These are phyloP conservation scores for Pestalotiopsis fici DNA, from an alignment of 2,329 filamentous ascomycete species.

Conservation along the genomic window DNA sequence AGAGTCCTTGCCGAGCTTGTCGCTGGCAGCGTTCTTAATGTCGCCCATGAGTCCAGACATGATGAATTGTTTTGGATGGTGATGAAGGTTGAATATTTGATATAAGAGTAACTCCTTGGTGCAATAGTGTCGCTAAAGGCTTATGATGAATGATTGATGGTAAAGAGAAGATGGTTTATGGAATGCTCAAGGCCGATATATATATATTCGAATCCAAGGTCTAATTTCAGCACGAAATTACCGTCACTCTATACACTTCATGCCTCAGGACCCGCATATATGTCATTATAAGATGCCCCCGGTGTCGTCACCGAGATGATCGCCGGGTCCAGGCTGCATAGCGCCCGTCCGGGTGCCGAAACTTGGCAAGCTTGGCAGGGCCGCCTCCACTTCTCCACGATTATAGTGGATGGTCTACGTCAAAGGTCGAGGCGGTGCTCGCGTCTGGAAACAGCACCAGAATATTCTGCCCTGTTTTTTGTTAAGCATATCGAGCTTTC, in stretches of 20 bases:
- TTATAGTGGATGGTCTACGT: neutral
- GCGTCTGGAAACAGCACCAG: neutral
- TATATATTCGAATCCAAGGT: neutral
- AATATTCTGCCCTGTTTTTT: neutral
- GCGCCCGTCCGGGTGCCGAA: neutral
- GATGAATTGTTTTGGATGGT: neutral
- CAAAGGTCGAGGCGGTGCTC: neutral
- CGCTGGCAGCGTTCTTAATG: slow-evolving; percentile 3
- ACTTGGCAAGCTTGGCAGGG: slow-evolving; percentile 5
- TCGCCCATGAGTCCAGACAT: slow-evolving; percentile 7
- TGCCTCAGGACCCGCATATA: neutral
- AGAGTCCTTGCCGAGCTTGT: slow-evolving; percentile 16
- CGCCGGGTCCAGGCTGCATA: neutral
- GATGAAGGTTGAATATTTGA: neutral
- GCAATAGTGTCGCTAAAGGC: neutral
- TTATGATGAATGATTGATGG: neutral
- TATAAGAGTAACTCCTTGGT: neutral
- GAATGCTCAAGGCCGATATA: neutral
- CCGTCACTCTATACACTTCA: neutral
- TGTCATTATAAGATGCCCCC: neutral
- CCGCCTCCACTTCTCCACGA: slow-evolving; percentile 1
- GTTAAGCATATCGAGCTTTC: neutral
- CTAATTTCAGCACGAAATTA: neutral
- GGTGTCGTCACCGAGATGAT: slow-evolving; percentile 1
- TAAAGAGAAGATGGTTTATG: neutral